Base-by-base conservation (phyloP, 495 filamentous ascomycete species). In the Penicillium odoratum region DNA sequence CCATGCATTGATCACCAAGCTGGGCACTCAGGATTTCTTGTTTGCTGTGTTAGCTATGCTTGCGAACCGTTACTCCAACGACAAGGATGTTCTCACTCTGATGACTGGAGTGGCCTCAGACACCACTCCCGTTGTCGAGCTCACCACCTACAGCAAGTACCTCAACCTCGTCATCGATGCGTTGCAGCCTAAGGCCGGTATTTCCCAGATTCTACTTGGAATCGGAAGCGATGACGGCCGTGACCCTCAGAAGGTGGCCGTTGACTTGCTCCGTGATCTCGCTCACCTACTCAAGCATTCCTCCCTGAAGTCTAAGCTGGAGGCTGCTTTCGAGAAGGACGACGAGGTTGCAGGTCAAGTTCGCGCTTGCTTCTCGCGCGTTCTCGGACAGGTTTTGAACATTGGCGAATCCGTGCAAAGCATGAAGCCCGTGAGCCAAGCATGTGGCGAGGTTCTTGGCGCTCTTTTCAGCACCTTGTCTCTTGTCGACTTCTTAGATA, bases 401-500 rank as follows among this genome's bases (percentile, higher is more conserved):
- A 75, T 93, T 38, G 82, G 83, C 13, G 81, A 87, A 53, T 78
- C 76, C 1, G 74, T 85, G 57, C 84, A 83, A 64, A 75, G 64
- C 43, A 85, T 82, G 68, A 87, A 84, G 69, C 72, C 69, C 56
- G 75, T 92, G 8, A 81, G 85, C 61, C 82, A 80, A 63, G 78
- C 83, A 40, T 87, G 86, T 63, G 83, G 81, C 31, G 84, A 90
- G 33, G 82, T 90, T 6, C 77, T 97, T 48, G 82, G 88, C 30
- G 82, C 86, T 30, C 75, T 94, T 6, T 80, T 98, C 16, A 83
- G 88, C 48, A 82, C 95, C 15, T 78, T 96, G 45, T 91, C 92
- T 4, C 90, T 89, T 7, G 78, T 83, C 38, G 90, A 96, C 71
- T 91, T 97, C 73, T 84, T 96, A 62, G 87, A 88, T 64, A 89